Conservation (phyloP, 2,329 filamentous ascomycete genomes). For the Dichotomopilus funicola region DNA sequence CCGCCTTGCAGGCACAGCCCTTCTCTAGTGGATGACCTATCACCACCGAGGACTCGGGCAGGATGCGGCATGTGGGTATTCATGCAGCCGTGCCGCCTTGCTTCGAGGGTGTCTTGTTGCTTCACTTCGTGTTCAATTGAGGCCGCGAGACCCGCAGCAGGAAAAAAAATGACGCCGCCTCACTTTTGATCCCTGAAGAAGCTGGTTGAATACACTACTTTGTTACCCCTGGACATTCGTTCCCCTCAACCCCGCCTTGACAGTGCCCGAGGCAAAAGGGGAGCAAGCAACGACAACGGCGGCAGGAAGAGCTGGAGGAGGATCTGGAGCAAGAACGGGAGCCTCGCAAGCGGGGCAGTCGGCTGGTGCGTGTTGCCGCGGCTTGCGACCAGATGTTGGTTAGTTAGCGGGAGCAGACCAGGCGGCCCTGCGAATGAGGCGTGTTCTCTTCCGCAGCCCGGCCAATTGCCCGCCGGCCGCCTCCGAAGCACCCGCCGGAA, state of each 20-base stretch:
- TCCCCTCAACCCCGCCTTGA: background rate
- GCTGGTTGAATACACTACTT: background rate
- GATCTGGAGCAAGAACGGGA: background rate
- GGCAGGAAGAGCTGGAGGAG: no score
- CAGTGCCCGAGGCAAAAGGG: background rate
- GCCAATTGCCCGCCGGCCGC: conserved; percentile 1
- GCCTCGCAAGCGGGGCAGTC: conserved; percentile 1
- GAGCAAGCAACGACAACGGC: background rate
- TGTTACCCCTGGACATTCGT: background rate
- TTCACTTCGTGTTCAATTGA: conserved; percentile 6
- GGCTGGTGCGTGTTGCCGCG: conserved; percentile 8
- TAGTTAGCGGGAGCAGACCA: conserved; percentile 2
- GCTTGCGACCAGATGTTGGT: conserved; percentile 4
- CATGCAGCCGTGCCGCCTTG: conserved; percentile 9
- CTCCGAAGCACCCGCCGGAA: conserved; percentile 2
- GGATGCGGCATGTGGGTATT: conserved; percentile 9
- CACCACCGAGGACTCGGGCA: background rate
- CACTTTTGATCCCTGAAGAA: conserved; percentile 7
- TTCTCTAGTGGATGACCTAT: background rate
- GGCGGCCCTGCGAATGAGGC: background rate
- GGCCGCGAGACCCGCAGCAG: conserved; percentile 4
- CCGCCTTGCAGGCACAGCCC: conserved; percentile 1
- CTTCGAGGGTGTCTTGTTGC: background rate
- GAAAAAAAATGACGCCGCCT: conserved; percentile 9
- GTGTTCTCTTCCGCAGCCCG: background rate